A percentile compares a stretch with the other conserved stretches of the same genome.
phyloP scores from a whole-genome alignment of 2,329 filamentous ascomycete genomes.

The Botryotinia narcissicola region DNA sequence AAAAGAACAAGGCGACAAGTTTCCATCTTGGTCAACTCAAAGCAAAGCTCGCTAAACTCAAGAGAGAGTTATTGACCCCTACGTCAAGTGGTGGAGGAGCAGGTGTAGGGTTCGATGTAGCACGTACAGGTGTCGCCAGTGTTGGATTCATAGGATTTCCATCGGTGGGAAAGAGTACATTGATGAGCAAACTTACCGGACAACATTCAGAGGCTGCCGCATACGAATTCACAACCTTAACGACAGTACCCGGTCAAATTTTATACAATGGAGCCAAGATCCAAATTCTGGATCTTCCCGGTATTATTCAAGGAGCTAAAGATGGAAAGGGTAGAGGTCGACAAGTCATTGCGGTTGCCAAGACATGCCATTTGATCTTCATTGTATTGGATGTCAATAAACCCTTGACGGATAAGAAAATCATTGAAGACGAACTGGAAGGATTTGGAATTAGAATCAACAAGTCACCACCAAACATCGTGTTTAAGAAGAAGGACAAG shows the following conservation, averaged over 20 bases:
- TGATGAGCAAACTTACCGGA: slow-evolving; percentile 92
- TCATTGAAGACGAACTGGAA: slow-evolving; percentile 93
- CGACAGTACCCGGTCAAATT: slow-evolving; percentile 94
- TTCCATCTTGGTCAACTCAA: slow-evolving; percentile 95
- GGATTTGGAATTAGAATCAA: slow-evolving; percentile 98
- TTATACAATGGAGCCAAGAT: slow-evolving; percentile 95
- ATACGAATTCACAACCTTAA: slow-evolving; percentile 98
- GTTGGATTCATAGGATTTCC: slow-evolving; percentile 98
- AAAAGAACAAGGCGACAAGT: slow-evolving; percentile 95
- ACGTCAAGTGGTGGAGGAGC: slow-evolving; percentile 79
- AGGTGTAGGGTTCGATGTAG: slow-evolving; percentile 92
- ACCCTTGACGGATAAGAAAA: slow-evolving; percentile 90
- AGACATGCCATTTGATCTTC: slow-evolving; percentile 98
- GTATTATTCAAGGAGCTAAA: slow-evolving; percentile 98
- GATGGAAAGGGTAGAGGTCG: slow-evolving; percentile 96
- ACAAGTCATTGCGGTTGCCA: slow-evolving; percentile 97
- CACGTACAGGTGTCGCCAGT: slow-evolving; percentile 93
- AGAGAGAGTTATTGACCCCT: slow-evolving; percentile 90
- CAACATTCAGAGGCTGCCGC: slow-evolving; percentile 96
- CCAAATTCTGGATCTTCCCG: slow-evolving; percentile 96
- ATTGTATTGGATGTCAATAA: slow-evolving; percentile 99
- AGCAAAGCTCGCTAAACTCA: slow-evolving; percentile 96
- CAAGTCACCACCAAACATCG: slow-evolving; percentile 94
- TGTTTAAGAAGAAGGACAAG: slow-evolving; percentile 99
- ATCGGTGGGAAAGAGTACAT: slow-evolving; percentile 95